Conservation (phyloP, 768 basidiomycete species). For the Ramaria sp. region DNA sequence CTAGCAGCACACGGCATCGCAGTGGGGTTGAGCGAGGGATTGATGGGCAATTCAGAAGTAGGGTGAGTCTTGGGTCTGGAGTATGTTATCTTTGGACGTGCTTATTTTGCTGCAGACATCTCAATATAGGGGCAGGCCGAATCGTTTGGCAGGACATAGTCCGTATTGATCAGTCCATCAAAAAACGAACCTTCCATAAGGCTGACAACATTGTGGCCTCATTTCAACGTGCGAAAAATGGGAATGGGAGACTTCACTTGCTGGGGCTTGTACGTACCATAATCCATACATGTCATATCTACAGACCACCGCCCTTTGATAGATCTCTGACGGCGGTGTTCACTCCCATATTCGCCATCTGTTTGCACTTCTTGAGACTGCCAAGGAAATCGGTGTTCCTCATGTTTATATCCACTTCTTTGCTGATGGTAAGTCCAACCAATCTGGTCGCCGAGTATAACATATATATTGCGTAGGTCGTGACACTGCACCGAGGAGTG, state of each 20-base stretch:
- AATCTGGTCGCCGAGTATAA: background rate
- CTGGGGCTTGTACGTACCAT: conserved; percentile 59
- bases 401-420: conserved; percentile 90
- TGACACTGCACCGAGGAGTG: conserved; percentile 84
- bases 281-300: background rate
- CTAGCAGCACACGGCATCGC: conserved; percentile 84
- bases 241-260: conserved; percentile 79
- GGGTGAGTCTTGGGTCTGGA: conserved; percentile 45
- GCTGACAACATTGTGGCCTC: conserved; percentile 60
- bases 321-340: conserved; percentile 95
- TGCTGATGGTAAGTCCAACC: conserved; percentile 40
- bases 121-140: conserved; percentile 92
- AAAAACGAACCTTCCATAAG: conserved; percentile 81
- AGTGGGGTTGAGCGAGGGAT: conserved; percentile 84
- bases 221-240: conserved; percentile 69
- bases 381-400: conserved; percentile 76
- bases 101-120: conserved; percentile 45
- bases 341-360: conserved; percentile 91
- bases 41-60: conserved; percentile 98
- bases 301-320: background rate
- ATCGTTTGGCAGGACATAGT: conserved; percentile 98
- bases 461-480: conserved; percentile 36
- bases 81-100: background rate
- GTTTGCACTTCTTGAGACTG: conserved; percentile 82
- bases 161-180: conserved; percentile 84